Percentiles rank a stretch among this genome's conserved stretches.
Evolutionary conservation across 441 rosid genomes (phyloP).

Genomic region (Erysimum cheiri): DNA sequence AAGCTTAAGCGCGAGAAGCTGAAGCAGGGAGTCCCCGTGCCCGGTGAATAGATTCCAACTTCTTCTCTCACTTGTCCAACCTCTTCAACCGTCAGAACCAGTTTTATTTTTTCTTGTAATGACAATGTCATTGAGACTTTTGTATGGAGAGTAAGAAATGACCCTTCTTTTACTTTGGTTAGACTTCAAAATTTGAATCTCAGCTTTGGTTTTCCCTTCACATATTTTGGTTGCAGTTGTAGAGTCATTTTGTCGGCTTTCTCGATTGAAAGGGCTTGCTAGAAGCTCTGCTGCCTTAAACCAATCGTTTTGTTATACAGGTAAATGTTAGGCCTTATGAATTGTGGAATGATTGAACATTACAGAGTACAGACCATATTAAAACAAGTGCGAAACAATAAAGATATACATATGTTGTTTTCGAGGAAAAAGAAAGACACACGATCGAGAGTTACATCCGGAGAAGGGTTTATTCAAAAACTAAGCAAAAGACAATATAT

Average conservation of each 20-base stretch:
- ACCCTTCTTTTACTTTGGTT: not conserved
- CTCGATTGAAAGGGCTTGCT: not conserved
- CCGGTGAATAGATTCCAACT: constrained; percentile 34
- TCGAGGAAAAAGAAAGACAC: not conserved
- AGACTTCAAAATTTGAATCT: not conserved
- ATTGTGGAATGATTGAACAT: constrained; percentile 8
- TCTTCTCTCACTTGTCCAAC: not conserved
- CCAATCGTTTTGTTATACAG: not conserved
- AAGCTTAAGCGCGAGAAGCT: constrained; percentile 89
- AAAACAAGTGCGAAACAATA: constrained; percentile 3
- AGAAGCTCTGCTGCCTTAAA: not conserved
- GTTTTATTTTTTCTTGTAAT: constrained; percentile 6
- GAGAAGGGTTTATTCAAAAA: constrained; percentile 13
- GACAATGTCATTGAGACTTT: constrained; percentile 8
- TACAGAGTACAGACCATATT: not conserved
- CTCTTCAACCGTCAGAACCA: not conserved
- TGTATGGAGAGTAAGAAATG: constrained; percentile 6
- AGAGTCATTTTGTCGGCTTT: constrained; percentile 3
- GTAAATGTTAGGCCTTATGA: not conserved
- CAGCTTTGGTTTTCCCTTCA: not conserved
- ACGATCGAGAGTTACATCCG: not conserved
- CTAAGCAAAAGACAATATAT: constrained; percentile 12
- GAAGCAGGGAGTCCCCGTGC: constrained; percentile 81
- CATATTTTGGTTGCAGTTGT: not conserved
- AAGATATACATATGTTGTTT: constrained; percentile 23